Base-by-base conservation (phyloP, 2,329 filamentous ascomycete species). In the Coccinonectria pachysandricola region DNA sequence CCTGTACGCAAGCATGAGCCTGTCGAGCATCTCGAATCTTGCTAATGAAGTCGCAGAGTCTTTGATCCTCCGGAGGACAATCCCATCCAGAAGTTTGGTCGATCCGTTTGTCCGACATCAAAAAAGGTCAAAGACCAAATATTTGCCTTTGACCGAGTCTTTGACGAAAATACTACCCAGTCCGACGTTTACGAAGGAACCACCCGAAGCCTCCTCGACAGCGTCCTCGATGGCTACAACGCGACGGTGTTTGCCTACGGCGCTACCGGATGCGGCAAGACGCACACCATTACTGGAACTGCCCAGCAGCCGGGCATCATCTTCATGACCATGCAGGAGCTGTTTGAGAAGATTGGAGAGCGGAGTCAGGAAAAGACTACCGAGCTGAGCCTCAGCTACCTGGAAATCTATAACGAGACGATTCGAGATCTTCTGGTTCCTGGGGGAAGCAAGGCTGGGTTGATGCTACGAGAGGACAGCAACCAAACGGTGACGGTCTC, bases 361-460 rank as follows among this genome's bases (percentile, higher is more conserved):
- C 62, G 83, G 28, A 79, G 78, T 36, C 75, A 81, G 31, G 86
- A 94, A 34, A 96, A 95, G 57, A 67, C 76, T 15, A 91, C 86
- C 4, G 91, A 96, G 47, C 65, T 98, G 28, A 85, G 87, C 0
- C 71, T 98, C 10, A 95, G 87, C 0, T 98, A 96, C 48, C 69
- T 98, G 19, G 91, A 98, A 52, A 98, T 98, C 38, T 98, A 98
- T 67, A 98, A 98, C 52, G 91, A 98, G 61, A 95, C 87, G 0
- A 98, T 98, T 46, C 83, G 91, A 27, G 91, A 98, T 59, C 61
- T 98, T 47, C 66, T 98, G 21, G 79, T 91, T n/a, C 80, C 84
- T 1, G 79, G 79, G 13, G 82, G 79, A 19, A 82, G 77, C 56
- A 91, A 87, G 58, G 71, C 76, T 40, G 81, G 85, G 3, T 59